Conservation (phyloP, 805 yeast genomes). For the Cyberlindnera lachancei region DNA sequence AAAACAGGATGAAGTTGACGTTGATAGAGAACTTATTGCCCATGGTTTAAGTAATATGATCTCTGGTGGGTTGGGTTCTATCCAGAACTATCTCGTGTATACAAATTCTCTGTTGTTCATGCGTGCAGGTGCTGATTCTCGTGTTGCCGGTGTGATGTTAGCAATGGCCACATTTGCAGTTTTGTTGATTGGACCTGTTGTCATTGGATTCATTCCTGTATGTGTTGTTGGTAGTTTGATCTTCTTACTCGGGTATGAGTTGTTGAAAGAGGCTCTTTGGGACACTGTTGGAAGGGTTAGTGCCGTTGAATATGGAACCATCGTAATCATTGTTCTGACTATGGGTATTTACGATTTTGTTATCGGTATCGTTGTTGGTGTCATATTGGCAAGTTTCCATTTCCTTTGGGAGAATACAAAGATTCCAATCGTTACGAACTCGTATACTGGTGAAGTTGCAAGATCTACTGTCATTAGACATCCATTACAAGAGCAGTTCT, state of each 20-base stretch:
- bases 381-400: constrained; percentile 85
- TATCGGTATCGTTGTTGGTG: constrained; percentile 84
- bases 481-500: constrained; percentile 78
- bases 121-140: constrained; percentile 88
- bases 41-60: constrained; percentile 88
- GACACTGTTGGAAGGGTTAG: constrained; percentile 78
- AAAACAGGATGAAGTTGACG: constrained; percentile 76
- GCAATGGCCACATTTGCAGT: constrained; percentile 75
- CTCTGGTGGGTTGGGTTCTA: constrained; percentile 79
- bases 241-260: constrained; percentile 83
- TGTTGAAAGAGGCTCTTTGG: constrained; percentile 74
- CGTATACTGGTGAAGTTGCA: constrained; percentile 82
- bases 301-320: constrained; percentile 75
- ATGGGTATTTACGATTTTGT: constrained; percentile 98
- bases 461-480: constrained; percentile 90
- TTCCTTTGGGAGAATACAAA: constrained; percentile 91
- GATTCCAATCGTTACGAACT: constrained; percentile 71
- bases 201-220: constrained; percentile 91
- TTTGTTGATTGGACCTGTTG: constrained; percentile 83
- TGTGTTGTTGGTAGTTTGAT: constrained; percentile 94
- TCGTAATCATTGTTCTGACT: constrained; percentile 76
- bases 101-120: constrained; percentile 89
- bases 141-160: constrained; percentile 83
- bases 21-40: constrained; percentile 87
- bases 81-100: constrained; percentile 91